These are phyloP conservation scores for Auriscalpium orientale DNA, from an alignment of 768 basidiomycete species.

Conservation along the genomic window DNA sequence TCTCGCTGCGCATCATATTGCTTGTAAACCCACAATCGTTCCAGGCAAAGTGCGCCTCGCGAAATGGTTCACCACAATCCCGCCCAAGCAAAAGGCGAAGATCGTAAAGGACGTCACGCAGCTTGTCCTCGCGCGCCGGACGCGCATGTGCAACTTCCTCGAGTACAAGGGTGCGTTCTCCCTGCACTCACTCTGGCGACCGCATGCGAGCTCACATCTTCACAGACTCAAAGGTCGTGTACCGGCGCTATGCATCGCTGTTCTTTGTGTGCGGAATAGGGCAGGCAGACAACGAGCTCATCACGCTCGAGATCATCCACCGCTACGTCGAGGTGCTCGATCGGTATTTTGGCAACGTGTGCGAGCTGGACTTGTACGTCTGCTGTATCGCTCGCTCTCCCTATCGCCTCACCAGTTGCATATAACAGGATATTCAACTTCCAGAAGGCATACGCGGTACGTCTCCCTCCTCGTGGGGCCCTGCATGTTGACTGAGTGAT, in stretches of 20 bases:
- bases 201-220: not conserved
- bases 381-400: slow-evolving; percentile 1
- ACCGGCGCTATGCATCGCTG: slow-evolving; percentile 89
- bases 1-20: too few species aligned
- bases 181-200: not conserved
- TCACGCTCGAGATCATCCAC: slow-evolving; percentile 89
- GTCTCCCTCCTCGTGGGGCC: slow-evolving; percentile 9
- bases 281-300: slow-evolving; percentile 81
- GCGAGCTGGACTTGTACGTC: slow-evolving; percentile 85
- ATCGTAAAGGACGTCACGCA: slow-evolving; percentile 95
- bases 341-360: slow-evolving; percentile 83
- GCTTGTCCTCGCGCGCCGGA: slow-evolving; percentile 79
- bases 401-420: not conserved
- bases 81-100: slow-evolving; percentile 76
- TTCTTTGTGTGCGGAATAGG: slow-evolving; percentile 91
- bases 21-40: not conserved
- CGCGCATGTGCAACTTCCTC: slow-evolving; percentile 91
- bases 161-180: slow-evolving; percentile 84
- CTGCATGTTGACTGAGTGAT: not conserved
- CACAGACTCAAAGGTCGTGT: slow-evolving; percentile 75
- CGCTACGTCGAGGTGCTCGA: slow-evolving; percentile 90
- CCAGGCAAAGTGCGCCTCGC: slow-evolving; percentile 88
- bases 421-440: slow-evolving; percentile 86
- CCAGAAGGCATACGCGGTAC: slow-evolving; percentile 86
- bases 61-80: slow-evolving; percentile 91